Conservation (phyloP, 768 basidiomycete species). For the Hebeloma cylindrosporum region DNA sequence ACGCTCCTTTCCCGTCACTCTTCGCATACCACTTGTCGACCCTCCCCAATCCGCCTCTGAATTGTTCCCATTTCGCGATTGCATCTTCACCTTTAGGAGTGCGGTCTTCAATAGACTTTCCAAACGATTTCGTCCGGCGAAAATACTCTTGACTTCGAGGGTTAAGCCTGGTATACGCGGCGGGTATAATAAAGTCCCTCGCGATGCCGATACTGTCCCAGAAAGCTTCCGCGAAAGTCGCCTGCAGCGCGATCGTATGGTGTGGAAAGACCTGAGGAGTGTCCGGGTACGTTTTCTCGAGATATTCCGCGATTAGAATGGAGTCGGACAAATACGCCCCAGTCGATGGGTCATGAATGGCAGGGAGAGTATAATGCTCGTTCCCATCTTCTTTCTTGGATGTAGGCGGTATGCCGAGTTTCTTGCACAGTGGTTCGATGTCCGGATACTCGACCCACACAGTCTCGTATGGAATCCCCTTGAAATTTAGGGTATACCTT, state of each 20-base stretch:
- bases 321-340: conserved; percentile 38
- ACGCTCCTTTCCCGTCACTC: conserved; percentile 26
- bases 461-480: conserved; percentile 38
- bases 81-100: conserved; percentile 28
- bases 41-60: conserved; percentile 28
- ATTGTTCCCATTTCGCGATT: conserved; percentile 32
- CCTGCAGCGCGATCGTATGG: conserved; percentile 20
- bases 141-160: conserved; percentile 28
- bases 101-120: conserved; percentile 34
- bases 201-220: background rate
- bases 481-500: conserved; percentile 24
- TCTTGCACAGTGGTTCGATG: conserved; percentile 33
- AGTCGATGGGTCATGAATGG: conserved; percentile 40
- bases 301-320: conserved; percentile 44
- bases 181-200: conserved; percentile 10
- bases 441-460: conserved; percentile 46
- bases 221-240: background rate
- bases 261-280: conserved; percentile 26
- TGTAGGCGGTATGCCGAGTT: conserved; percentile 33
- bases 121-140: conserved; percentile 35
- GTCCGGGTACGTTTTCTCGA: conserved; percentile 42
- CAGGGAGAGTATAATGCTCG: conserved; percentile 40
- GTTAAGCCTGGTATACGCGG: conserved; percentile 6
- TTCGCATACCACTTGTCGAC: conserved; percentile 24
- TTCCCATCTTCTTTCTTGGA: conserved; percentile 28